phyloP scores from a whole-genome alignment of 805 yeast species.

The Saccharomyces jurei region DNA sequence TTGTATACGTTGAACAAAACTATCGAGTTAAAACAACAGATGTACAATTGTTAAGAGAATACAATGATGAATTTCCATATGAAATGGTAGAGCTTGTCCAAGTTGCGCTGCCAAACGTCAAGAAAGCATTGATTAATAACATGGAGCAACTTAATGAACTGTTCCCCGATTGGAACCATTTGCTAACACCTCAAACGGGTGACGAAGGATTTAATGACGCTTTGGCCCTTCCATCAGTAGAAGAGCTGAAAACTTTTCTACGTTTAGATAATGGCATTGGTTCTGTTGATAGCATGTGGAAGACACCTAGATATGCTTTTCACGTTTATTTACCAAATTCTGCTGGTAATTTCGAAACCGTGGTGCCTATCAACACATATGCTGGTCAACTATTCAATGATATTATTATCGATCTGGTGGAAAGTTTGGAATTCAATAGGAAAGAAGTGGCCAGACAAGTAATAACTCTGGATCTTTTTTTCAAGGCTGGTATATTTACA shows the following conservation, averaged over 20 bases:
- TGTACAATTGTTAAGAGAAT: slow-evolving; percentile 21
- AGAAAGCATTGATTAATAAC: slow-evolving; percentile 31
- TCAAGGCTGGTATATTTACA: slow-evolving; percentile 57
- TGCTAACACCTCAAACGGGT: slow-evolving; percentile 29
- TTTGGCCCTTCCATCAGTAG: slow-evolving; percentile 33
- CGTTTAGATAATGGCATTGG: slow-evolving; percentile 35
- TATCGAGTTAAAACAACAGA: slow-evolving; percentile 16
- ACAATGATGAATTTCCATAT: slow-evolving; percentile 37
- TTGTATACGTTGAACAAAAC: slow-evolving; percentile 37
- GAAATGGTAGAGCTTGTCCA: slow-evolving; percentile 41
- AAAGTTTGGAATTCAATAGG: slow-evolving; percentile 81
- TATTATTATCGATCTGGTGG: slow-evolving; percentile 62
- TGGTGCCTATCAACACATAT: slow-evolving; percentile 45
- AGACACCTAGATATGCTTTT: slow-evolving; percentile 49
- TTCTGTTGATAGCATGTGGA: slow-evolving; percentile 61
- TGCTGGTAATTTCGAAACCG: slow-evolving; percentile 54
- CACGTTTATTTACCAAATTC: slow-evolving; percentile 49
- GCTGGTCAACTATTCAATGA: slow-evolving; percentile 66
- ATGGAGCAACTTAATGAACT: slow-evolving; percentile 35
- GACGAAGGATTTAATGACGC: slow-evolving; percentile 29
- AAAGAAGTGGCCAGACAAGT: slow-evolving; percentile 80
- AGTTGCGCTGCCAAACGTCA: slow-evolving; percentile 46
- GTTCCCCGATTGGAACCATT: slow-evolving; percentile 34
- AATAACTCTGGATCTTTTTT: slow-evolving; percentile 62
- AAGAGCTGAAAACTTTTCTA: slow-evolving; percentile 26